A percentile compares a stretch with the other conserved stretches of the same genome.
Conservation (phyloP, 169 alveolate genomes). For the Cyclospora cayetanensis region DNA sequence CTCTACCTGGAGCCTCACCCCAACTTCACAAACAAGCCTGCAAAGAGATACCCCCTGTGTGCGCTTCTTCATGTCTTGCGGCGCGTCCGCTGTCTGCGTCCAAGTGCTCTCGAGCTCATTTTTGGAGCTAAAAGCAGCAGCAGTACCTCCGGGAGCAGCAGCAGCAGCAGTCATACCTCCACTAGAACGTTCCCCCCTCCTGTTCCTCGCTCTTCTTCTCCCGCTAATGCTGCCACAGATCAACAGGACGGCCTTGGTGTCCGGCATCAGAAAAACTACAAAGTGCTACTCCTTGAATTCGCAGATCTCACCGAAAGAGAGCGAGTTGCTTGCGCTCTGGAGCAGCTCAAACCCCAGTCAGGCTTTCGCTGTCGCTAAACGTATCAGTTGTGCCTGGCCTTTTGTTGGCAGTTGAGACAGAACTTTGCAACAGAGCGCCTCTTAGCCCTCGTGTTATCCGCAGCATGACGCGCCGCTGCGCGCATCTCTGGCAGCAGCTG, state of each 20-base stretch:
- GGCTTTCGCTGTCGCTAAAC: neutral
- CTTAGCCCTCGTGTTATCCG: no score
- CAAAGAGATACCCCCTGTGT: constrained; percentile 25
- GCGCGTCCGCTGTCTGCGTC: constrained; percentile 58
- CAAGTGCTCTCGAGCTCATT: constrained; percentile 38
- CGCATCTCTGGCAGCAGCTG: neutral
- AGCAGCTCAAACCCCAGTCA: constrained; percentile 46
- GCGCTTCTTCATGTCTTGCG: constrained; percentile 33
- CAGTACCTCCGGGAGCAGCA: neutral
- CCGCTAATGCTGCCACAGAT: neutral
- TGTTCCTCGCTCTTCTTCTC: neutral
- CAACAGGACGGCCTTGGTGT: neutral
- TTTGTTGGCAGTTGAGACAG: neutral
- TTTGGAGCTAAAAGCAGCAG: neutral
- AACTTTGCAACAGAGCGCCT: no score
- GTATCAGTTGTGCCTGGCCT: neutral
- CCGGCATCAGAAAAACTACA: neutral
- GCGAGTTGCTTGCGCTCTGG: constrained; percentile 50
- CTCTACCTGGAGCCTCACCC: constrained; percentile 53
- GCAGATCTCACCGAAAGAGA: constrained; percentile 27
- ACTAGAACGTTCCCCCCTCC: neutral
- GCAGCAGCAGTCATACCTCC: neutral
- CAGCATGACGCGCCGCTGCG: no score
- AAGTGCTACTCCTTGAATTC: constrained; percentile 50
- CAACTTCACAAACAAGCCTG: constrained; percentile 47